Percentiles rank a stretch among this genome's conserved stretches.
Conservation (phyloP, 768 basidiomycete species). For the Naganishia vaughanmartiniae region DNA sequence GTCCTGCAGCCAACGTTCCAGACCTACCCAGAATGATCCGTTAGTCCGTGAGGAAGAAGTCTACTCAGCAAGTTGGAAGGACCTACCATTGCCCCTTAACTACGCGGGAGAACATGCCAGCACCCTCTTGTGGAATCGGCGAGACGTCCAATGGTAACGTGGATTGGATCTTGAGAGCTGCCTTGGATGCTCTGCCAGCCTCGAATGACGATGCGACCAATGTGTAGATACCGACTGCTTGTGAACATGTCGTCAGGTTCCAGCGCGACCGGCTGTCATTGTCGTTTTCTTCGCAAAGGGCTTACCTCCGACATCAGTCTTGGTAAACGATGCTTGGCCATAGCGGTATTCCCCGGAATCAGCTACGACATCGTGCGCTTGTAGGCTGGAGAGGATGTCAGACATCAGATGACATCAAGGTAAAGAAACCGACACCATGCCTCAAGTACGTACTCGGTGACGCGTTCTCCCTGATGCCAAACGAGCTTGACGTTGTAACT, state of each 20-base stretch:
- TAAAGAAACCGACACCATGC: not conserved
- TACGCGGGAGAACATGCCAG: constrained; percentile 77
- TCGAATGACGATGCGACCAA: constrained; percentile 82
- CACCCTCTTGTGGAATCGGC: constrained; percentile 77
- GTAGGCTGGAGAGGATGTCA: constrained; percentile 47
- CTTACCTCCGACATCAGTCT: constrained; percentile 60
- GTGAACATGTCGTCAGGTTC: not conserved
- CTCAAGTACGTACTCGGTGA: constrained; percentile 71
- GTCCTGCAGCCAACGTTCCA: constrained; percentile 62
- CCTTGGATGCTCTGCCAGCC: constrained; percentile 66
- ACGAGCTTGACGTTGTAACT: constrained; percentile 66
- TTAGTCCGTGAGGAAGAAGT: not conserved
- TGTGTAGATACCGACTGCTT: constrained; percentile 72
- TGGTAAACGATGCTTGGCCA: constrained; percentile 64
- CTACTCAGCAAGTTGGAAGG: not conserved
- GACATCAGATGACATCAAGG: not conserved
- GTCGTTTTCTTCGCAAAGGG: not conserved
- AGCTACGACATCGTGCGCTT: constrained; percentile 66
- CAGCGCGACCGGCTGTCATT: too few species aligned
- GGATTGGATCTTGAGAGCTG: constrained; percentile 65
- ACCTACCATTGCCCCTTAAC: constrained; percentile 67
- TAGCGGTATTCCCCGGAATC: constrained; percentile 80
- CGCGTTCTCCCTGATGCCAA: constrained; percentile 70
- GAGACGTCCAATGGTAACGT: constrained; percentile 62
- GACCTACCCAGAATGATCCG: constrained; percentile 55